Conservation (phyloP, 1,284 basidiomycete genomes). For the Paramarasmius palmivorus region DNA sequence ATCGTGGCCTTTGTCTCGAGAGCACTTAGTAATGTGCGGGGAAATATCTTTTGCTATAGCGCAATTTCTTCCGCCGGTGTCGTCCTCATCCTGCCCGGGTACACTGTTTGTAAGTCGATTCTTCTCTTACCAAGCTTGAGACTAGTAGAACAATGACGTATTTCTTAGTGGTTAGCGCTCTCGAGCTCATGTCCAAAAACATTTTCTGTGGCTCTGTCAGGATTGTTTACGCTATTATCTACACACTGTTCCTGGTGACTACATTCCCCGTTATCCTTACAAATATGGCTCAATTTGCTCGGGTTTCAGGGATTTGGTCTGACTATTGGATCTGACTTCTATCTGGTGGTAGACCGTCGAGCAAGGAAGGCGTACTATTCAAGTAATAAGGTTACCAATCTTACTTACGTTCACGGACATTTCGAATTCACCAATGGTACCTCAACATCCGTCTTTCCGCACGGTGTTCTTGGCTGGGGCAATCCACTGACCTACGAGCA, state of each 20-base stretch:
- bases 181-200: slow-evolving; percentile 83
- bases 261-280: slow-evolving; percentile 12
- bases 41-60: slow-evolving; percentile 77
- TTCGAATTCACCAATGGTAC: slow-evolving; percentile 61
- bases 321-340: slow-evolving; percentile 85
- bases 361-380: slow-evolving; percentile 56
- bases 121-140: no score
- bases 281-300: slow-evolving; percentile 2
- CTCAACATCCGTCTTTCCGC: slow-evolving; percentile 42
- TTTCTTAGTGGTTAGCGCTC: slow-evolving; percentile 70
- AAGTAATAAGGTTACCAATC: slow-evolving; percentile 41
- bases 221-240: slow-evolving; percentile 87
- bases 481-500: slow-evolving; percentile 39
- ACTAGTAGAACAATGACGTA: background rate
- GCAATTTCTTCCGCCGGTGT: slow-evolving; percentile 83
- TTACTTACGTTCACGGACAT: slow-evolving; percentile 56
- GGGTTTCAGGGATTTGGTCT: slow-evolving; percentile 73
- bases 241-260: slow-evolving; percentile 76
- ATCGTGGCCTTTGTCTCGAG: slow-evolving; percentile 81
- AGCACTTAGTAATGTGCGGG: slow-evolving; percentile 68
- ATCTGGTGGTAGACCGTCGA: slow-evolving; percentile 70
- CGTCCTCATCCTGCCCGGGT: slow-evolving; percentile 78
- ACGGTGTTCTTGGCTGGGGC: slow-evolving; percentile 65
- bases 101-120: slow-evolving; percentile 63
- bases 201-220: slow-evolving; percentile 85